phyloP scores from a whole-genome alignment of 257 asterid species.

The Thymus quinquecostatus region DNA sequence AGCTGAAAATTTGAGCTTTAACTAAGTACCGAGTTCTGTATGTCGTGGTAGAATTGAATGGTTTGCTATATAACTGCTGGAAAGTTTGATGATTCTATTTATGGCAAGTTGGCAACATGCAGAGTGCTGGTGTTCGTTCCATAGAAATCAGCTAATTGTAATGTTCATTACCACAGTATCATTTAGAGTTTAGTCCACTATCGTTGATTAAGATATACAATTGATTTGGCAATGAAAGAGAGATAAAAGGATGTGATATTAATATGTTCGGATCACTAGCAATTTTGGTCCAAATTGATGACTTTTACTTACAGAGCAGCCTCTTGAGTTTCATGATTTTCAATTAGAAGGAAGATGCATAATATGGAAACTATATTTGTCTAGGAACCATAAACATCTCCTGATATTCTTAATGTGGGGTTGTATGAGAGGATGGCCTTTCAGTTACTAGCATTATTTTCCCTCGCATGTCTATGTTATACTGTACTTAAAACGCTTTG shows the following conservation, averaged over 20 bases:
- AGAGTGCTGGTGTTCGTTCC: not conserved
- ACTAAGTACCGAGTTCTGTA: conserved; percentile 16
- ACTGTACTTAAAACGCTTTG: conserved; percentile 2
- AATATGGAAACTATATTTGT: conserved; percentile 8
- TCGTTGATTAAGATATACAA: conserved; percentile 9
- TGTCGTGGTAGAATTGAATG: not conserved
- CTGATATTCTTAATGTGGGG: conserved; percentile 17
- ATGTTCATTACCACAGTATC: not conserved
- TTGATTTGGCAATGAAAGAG: conserved; percentile 19
- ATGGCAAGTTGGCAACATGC: not conserved
- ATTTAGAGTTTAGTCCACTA: conserved; percentile 8
- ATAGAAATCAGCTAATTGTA: not conserved
- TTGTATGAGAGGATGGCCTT: conserved; percentile 15
- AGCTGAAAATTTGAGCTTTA: conserved; percentile 23
- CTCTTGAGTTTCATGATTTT: conserved; percentile 16
- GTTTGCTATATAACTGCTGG: conserved; percentile 11
- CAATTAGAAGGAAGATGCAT: conserved; percentile 15
- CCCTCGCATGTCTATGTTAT: not conserved
- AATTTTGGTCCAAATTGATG: conserved; percentile 15
- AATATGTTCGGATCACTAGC: conserved; percentile 11
- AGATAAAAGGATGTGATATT: conserved; percentile 3
- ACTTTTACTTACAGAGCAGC: conserved; percentile 17
- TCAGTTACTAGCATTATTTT: not conserved
- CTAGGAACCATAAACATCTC: conserved; percentile 11
- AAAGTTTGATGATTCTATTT: conserved; percentile 8